These are phyloP conservation scores for Euptelea pleiosperma DNA, from an alignment of 164 flowering plant genomes.

Conservation along the genomic window DNA sequence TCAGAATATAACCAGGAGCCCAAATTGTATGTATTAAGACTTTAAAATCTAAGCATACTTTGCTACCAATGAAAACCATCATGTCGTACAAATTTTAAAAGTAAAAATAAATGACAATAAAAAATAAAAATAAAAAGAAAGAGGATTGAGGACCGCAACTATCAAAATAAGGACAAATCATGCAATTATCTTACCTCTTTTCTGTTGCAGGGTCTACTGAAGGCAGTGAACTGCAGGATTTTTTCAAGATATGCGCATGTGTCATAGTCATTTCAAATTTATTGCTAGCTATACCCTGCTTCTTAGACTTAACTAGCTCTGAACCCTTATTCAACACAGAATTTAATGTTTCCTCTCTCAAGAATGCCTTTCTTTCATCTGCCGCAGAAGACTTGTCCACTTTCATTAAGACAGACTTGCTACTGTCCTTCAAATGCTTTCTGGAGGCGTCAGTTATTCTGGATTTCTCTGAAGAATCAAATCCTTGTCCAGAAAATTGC, in stretches of 20 bases:
- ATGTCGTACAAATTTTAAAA: too few species aligned
- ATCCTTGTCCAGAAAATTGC: neutral
- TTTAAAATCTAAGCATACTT: neutral
- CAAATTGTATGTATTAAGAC: neutral
- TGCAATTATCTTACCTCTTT: constrained; percentile 36
- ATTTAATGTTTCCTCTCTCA: constrained; percentile 23
- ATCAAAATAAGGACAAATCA: neutral
- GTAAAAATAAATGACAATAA: neutral
- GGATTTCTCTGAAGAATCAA: constrained; percentile 17
- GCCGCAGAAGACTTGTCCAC: constrained; percentile 11
- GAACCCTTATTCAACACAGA: constrained; percentile 8
- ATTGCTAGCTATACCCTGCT: constrained; percentile 8
- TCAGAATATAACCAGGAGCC: constrained; percentile 1
- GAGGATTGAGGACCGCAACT: neutral
- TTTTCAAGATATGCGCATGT: constrained; percentile 18
- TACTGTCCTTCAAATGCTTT: constrained; percentile 11
- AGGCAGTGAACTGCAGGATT: constrained; percentile 16
- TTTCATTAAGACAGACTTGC: constrained; percentile 9
- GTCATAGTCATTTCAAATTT: constrained; percentile 11
- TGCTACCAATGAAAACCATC: too few species aligned
- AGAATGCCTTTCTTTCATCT: constrained; percentile 15
- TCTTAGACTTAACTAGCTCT: constrained; percentile 10
- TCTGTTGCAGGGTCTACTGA: constrained; percentile 40
- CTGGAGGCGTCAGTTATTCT: constrained; percentile 12
- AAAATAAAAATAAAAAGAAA: neutral